Evolutionary conservation across 2,329 filamentous ascomycete species (phyloP).

Genomic region (Verticillium alfalfae): DNA sequence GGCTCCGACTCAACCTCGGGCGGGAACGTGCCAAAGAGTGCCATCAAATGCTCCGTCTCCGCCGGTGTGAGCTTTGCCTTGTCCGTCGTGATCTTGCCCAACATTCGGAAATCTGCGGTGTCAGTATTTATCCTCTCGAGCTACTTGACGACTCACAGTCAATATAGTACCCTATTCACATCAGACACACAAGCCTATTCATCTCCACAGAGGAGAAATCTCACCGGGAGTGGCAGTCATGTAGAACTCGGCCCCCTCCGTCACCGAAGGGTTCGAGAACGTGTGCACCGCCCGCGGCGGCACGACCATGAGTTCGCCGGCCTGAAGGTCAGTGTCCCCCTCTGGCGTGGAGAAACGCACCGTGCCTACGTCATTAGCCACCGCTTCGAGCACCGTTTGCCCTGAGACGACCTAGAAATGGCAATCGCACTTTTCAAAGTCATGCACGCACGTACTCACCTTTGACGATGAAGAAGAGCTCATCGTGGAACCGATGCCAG

Average conservation of each 20-base stretch:
- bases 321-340: constrained; percentile 19
- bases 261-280: constrained; percentile 25
- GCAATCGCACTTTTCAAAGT: no score
- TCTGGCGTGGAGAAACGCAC: constrained; percentile 25
- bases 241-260: constrained; percentile 25
- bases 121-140: constrained; percentile 5
- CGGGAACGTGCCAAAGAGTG: constrained; percentile 28
- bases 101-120: constrained; percentile 25
- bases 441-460: not conserved
- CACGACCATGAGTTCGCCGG: constrained; percentile 26
- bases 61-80: constrained; percentile 18
- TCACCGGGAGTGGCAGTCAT: constrained; percentile 28
- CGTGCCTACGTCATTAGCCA: constrained; percentile 13
- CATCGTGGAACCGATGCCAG: constrained; percentile 30
- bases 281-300: constrained; percentile 28
- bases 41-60: constrained; percentile 25
- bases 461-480: constrained; percentile 25
- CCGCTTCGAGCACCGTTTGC: not conserved
- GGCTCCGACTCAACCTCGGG: constrained; percentile 26
- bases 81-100: constrained; percentile 19
- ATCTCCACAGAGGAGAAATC: not conserved
- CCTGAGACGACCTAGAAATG: no score
- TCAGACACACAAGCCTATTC: constrained; percentile 1
- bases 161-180: constrained; percentile 22
- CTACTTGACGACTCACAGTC: constrained; percentile 21